Conservation (phyloP, 2,329 filamentous ascomycete species). For the Mollisiaceae sp. region DNA sequence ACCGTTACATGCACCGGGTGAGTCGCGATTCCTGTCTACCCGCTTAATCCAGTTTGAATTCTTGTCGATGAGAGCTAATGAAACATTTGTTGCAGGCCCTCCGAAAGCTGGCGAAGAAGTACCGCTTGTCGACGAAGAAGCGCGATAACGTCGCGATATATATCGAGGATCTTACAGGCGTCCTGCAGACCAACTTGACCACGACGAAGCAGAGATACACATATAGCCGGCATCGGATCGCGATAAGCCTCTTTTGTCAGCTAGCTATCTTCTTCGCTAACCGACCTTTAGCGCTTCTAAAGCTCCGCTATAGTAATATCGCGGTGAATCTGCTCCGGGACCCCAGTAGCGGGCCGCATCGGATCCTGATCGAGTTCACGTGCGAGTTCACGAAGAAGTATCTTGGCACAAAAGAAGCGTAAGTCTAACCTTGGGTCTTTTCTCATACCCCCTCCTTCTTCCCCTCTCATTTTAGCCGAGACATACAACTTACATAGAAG, state of each 20-base stretch:
- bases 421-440: slow-evolving; percentile 13
- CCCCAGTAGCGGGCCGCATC: slow-evolving; percentile 19
- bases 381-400: slow-evolving; percentile 28
- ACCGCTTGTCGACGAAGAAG: slow-evolving; percentile 33
- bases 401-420: slow-evolving; percentile 20
- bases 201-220: slow-evolving; percentile 39
- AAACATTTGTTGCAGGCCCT: slow-evolving; percentile 32
- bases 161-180: slow-evolving; percentile 33
- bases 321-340: slow-evolving; percentile 25
- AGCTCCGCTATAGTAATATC: slow-evolving; percentile 29
- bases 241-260: slow-evolving; percentile 24
- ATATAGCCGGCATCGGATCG: slow-evolving; percentile 35
- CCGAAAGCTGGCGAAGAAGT: slow-evolving; percentile 32
- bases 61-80: slow-evolving; percentile 24
- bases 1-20: slow-evolving; percentile 30
- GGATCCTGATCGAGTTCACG: slow-evolving; percentile 27
- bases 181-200: slow-evolving; percentile 37
- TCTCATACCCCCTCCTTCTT: slow-evolving; percentile 10
- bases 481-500: slow-evolving; percentile 17
- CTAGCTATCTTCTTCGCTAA: slow-evolving; percentile 26
- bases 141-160: slow-evolving; percentile 36
- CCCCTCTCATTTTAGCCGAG: slow-evolving; percentile 14
- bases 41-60: slow-evolving; percentile 20
- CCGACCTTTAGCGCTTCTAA: slow-evolving; percentile 27
- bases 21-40: slow-evolving; percentile 22